Conservation (phyloP, 495 filamentous ascomycete species). For the Amniculicola lignicola region DNA sequence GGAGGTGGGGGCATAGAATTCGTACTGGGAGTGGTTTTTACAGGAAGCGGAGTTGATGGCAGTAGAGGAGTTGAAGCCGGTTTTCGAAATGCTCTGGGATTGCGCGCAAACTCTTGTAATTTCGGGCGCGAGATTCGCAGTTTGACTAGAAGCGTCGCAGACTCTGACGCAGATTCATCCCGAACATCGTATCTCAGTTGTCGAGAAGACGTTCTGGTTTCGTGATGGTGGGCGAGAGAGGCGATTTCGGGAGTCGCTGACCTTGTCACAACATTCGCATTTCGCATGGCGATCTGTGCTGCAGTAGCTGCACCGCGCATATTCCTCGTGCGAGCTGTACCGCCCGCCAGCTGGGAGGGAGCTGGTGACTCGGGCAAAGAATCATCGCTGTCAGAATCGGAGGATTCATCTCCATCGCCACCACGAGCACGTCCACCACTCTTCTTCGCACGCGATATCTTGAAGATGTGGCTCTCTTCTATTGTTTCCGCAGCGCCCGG, state of each 20-base stretch:
- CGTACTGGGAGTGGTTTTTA: constrained; percentile 51
- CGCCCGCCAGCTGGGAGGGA: constrained; percentile 54
- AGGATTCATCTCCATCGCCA: constrained; percentile 67
- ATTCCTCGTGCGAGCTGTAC: constrained; percentile 79
- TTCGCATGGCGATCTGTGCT: constrained; percentile 68
- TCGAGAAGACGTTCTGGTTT: constrained; percentile 64
- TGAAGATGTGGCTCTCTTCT: constrained; percentile 84
- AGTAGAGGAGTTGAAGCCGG: constrained; percentile 40
- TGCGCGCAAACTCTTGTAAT: constrained; percentile 58
- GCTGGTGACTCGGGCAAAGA: constrained; percentile 60
- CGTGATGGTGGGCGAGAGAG: constrained; percentile 62
- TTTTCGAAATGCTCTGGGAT: constrained; percentile 39
- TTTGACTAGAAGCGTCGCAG: constrained; percentile 63
- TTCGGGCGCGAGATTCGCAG: constrained; percentile 65
- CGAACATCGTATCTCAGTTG: constrained; percentile 56
- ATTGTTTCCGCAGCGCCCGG: constrained; percentile 77
- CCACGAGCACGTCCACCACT: constrained; percentile 50
- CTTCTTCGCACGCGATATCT: constrained; percentile 62
- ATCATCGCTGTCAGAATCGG: constrained; percentile 55
- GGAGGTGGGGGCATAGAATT: constrained; percentile 62
- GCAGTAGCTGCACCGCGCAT: constrained; percentile 82
- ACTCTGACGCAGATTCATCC: constrained; percentile 70
- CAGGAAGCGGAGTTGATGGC: constrained; percentile 52
- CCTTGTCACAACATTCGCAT: constrained; percentile 75
- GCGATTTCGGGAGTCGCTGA: constrained; percentile 84